These are phyloP conservation scores for Gossypium anomalum DNA, from an alignment of 345 rosid species.

Conservation along the genomic window DNA sequence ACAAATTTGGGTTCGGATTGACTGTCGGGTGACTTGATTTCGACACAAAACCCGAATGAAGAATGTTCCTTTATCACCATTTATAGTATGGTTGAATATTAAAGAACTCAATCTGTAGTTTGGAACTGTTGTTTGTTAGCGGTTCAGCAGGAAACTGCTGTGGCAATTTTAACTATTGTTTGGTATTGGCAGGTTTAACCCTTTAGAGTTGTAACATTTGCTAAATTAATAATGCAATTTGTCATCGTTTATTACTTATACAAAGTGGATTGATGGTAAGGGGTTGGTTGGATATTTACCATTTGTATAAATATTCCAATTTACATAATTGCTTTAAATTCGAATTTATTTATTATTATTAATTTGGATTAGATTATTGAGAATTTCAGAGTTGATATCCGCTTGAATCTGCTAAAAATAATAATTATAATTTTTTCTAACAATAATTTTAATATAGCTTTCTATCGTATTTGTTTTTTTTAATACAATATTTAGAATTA, in stretches of 20 bases:
- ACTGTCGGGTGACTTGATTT: constrained; percentile 54
- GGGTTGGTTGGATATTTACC: neutral
- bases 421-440: no score
- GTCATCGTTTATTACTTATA: neutral
- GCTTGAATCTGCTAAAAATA: no score
- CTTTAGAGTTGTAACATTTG: neutral
- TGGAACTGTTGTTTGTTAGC: neutral
- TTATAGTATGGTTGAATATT: neutral
- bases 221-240: neutral
- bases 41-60: neutral
- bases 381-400: no score
- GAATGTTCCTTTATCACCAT: neutral
- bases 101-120: neutral
- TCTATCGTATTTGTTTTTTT: no score
- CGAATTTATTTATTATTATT: no score
- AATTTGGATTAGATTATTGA: no score
- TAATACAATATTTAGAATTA: no score
- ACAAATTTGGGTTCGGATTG: constrained; percentile 92
- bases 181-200: neutral
- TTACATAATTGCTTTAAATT: no score
- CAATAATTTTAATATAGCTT: no score
- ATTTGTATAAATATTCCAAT: neutral
- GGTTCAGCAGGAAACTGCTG: neutral
- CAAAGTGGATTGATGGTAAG: neutral
- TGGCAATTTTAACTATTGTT: neutral